Percentiles rank a stretch among this genome's conserved stretches.
Evolutionary conservation across 768 basidiomycete species (phyloP).

Genomic region (Lactarius sp.): DNA sequence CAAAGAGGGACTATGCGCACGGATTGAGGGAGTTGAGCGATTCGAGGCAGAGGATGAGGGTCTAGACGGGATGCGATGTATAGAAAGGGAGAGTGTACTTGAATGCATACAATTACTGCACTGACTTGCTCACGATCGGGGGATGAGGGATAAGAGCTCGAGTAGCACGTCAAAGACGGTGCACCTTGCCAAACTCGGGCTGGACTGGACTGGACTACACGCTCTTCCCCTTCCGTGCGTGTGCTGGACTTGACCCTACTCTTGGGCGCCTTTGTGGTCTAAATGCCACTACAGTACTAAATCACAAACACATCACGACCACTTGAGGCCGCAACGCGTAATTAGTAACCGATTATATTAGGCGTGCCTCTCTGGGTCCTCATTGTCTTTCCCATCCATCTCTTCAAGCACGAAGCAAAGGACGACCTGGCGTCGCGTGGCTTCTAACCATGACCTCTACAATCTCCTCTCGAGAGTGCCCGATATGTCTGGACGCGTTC

Average conservation of each 20-base stretch:
- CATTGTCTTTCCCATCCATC: neutral
- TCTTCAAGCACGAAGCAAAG: neutral
- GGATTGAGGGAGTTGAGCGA: conserved; percentile 14
- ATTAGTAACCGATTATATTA: neutral
- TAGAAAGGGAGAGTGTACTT: neutral
- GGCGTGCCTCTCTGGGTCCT: neutral
- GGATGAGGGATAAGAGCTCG: too few relatives aligned
- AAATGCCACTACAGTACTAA: neutral
- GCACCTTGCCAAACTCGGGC: neutral
- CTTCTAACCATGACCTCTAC: neutral
- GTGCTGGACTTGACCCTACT: neutral
- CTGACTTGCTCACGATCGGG: too few relatives aligned
- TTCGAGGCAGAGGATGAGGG: conserved; percentile 19
- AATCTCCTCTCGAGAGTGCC: conserved; percentile 7
- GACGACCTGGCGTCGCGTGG: neutral
- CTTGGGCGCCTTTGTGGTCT: conserved; percentile 9
- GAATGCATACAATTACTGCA: conserved; percentile 8
- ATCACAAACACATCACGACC: neutral
- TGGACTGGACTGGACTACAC: neutral
- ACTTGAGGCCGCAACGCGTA: neutral
- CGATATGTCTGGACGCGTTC: conserved; percentile 21
- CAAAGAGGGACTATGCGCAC: conserved; percentile 23
- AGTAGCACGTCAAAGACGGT: too few relatives aligned
- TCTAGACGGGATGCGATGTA: conserved; percentile 10
- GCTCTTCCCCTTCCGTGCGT: neutral